Base-by-base conservation (phyloP, 2,329 filamentous ascomycete genomes). In the Fusarium continuum region DNA sequence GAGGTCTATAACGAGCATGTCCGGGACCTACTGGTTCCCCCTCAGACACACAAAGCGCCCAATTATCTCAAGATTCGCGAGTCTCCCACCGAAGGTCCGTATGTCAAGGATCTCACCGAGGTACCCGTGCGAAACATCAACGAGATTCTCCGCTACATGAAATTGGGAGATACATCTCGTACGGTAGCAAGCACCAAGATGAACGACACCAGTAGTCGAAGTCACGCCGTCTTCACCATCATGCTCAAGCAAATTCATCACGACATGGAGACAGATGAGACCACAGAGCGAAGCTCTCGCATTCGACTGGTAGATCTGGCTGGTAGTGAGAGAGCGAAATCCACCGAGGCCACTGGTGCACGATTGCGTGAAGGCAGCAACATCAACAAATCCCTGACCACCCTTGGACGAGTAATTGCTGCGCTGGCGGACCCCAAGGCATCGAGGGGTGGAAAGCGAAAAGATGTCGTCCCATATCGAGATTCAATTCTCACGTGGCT, bases 1-100 rank as follows among this genome's bases (percentile, higher is more conserved):
- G 95, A 99, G 76, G 95, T 99, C 61, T 99, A 99, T 85, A 99
- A 99, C 78, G 95, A 99, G 79, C 95, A 98, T 77, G 95, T 99
- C 44, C 91, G 95, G 55, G 95, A 99, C 74, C 82, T 99, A 29
- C 86, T 99, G 39, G 90, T 93, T 0, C 91, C 93, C 10, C 85
- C 90, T 23, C 73, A 80, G 9, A 80, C 84, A 5, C 90, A 88
- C 52, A 90, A 91, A 61, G 83, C 91, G 6, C 91, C 93, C 2
- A 90, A 96, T 74, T 97, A 98, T 75, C 90, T 99, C 70, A 97
- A 97, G 78, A 97, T 99, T 72, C 90, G 95, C 72, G 95, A 99
- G 80, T 96, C 92, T 16, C 94, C 93, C 16, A 93, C 89, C 23
- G 94, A 98, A 68, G 95, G 95, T 0, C 94, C 96, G 7, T 99